Percentiles rank a stretch among this genome's conserved stretches.
Evolutionary conservation across 371 early-diverging fungal species (phyloP).

Genomic region (Rhizopus stolonifer): DNA sequence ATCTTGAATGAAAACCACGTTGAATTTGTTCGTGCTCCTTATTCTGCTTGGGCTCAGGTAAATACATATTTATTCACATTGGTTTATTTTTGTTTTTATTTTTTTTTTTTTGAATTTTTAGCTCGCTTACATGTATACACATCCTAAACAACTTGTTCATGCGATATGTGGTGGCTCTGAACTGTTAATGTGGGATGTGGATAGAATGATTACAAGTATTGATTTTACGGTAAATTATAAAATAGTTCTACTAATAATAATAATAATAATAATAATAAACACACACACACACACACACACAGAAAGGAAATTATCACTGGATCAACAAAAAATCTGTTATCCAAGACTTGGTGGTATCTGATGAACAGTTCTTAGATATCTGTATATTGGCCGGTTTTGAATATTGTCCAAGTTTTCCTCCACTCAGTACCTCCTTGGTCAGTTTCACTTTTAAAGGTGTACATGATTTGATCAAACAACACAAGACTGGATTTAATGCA

Average conservation of each 20-base stretch:
- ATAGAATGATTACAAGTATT: slow-evolving; percentile 68
- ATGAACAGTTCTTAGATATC: slow-evolving; percentile 80
- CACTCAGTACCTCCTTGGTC: slow-evolving; percentile 52
- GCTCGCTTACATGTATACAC: slow-evolving; percentile 75
- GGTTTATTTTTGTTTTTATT: neutral
- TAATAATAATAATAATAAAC: neutral
- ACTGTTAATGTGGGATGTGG: slow-evolving; percentile 77
- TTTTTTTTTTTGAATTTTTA: no score
- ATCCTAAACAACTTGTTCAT: slow-evolving; percentile 69
- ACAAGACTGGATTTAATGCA: slow-evolving; percentile 74
- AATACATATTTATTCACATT: neutral
- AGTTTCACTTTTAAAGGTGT: slow-evolving; percentile 66
- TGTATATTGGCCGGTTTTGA: slow-evolving; percentile 84
- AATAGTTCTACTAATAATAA: no score
- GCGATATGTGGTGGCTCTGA: slow-evolving; percentile 75
- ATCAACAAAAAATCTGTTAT: slow-evolving; percentile 68
- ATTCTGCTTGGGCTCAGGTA: slow-evolving; percentile 81
- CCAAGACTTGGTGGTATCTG: slow-evolving; percentile 60
- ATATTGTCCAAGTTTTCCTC: slow-evolving; percentile 73
- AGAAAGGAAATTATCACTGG: slow-evolving; percentile 67
- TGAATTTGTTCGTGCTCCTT: slow-evolving; percentile 83
- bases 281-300: neutral
- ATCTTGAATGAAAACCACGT: slow-evolving; percentile 63
- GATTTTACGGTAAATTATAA: slow-evolving; percentile 63
- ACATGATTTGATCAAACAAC: slow-evolving; percentile 67